These are phyloP conservation scores for Posidonia australis DNA, from an alignment of 106 monocot genomes.

Conservation along the genomic window DNA sequence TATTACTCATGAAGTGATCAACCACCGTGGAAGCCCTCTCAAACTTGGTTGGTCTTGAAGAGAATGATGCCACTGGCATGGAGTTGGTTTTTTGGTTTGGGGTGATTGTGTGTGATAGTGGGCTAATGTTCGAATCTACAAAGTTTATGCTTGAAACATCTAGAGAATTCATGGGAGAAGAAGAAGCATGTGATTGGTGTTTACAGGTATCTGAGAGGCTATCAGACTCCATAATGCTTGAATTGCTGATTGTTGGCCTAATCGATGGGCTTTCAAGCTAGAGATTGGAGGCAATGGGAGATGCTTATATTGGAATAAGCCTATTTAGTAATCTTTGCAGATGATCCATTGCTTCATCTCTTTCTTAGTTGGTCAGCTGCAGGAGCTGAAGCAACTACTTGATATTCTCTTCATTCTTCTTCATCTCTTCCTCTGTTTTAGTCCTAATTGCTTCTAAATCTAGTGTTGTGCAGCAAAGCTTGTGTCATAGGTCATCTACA, in stretches of 20 bases:
- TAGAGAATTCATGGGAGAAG: too few relatives aligned
- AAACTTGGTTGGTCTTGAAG: neutral
- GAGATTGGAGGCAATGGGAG: neutral
- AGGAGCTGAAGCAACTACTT: constrained; percentile 1
- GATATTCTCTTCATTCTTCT: constrained; percentile 7
- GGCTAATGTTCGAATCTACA: neutral
- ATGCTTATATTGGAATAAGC: neutral
- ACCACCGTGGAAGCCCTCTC: neutral
- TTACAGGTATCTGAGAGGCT: constrained; percentile 8
- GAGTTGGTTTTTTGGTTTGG: neutral
- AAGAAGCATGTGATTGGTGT: neutral
- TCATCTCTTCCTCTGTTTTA: neutral
- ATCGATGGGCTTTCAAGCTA: neutral
- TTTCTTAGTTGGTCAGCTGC: constrained; percentile 1
- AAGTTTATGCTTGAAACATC: neutral
- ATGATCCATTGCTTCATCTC: constrained; percentile 10
- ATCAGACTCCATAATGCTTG: constrained; percentile 9
- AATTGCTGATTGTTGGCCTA: neutral
- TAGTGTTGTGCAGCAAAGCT: neutral
- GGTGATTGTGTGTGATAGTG: neutral
- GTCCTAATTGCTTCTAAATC: constrained; percentile 1
- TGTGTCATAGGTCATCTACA: neutral
- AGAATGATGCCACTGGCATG: neutral
- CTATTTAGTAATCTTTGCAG: constrained; percentile 5
- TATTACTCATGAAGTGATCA: neutral